A percentile compares a stretch with the other conserved stretches of the same genome.
Evolutionary conservation across 2,329 filamentous ascomycete genomes (phyloP).

Genomic region (Pseudogymnoascus sp.): DNA sequence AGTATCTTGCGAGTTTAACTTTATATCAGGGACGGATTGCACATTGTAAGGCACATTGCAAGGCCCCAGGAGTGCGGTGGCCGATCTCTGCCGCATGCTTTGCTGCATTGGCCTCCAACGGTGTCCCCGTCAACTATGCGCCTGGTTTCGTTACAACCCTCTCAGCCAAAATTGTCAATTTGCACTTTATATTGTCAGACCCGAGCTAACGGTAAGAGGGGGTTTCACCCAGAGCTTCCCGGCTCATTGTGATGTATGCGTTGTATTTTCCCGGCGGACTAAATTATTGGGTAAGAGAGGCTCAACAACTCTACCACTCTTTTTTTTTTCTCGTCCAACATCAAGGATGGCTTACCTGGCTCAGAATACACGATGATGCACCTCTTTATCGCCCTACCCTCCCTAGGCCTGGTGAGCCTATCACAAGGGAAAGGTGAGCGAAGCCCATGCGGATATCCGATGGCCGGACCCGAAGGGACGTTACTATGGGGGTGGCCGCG

Average conservation of each 20-base stretch:
- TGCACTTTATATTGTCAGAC: background rate
- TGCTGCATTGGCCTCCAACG: background rate
- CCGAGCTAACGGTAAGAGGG: background rate
- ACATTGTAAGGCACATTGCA: background rate
- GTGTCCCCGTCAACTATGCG: background rate
- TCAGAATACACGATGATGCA: background rate
- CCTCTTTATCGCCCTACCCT: background rate
- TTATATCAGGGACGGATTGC: background rate
- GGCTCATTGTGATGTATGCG: background rate
- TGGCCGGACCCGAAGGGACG: background rate
- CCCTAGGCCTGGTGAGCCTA: background rate
- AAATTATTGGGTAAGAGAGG: background rate
- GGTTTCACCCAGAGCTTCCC: background rate
- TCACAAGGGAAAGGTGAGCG: background rate
- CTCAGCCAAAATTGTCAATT: background rate
- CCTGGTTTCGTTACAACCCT: background rate
- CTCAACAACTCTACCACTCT: background rate
- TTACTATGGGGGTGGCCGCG: slow-evolving; percentile 8
- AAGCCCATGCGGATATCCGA: background rate
- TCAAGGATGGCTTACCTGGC: background rate
- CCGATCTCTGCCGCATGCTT: background rate
- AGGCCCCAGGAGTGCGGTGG: background rate
- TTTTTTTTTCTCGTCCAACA: background rate
- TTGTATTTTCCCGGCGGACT: background rate
- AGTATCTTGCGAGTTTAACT: background rate